Percentiles rank a stretch among this genome's conserved stretches.
Evolutionary conservation across 208 protist species (phyloP).

Genomic region (Acanthamoeba triangularis): DNA sequence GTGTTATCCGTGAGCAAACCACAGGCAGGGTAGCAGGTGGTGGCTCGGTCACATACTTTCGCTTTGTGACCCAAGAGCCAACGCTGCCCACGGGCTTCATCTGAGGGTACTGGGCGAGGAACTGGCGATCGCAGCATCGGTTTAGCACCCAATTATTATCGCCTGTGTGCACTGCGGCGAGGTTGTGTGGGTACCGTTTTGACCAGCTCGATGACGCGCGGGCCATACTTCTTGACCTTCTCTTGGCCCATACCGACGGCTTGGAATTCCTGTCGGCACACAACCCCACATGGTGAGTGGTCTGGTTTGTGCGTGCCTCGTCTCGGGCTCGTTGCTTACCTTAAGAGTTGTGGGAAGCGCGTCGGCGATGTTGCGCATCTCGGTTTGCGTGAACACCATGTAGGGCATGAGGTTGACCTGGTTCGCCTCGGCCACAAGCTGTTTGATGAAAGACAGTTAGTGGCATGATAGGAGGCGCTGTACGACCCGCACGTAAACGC

Average conservation of each 20-base stretch:
- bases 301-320: neutral
- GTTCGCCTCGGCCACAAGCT: neutral
- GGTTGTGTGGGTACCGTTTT: neutral
- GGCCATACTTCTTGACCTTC: conserved; percentile 64
- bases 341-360: neutral
- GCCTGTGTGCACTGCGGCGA: too few relatives aligned
- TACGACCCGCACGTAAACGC: neutral
- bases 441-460: neutral
- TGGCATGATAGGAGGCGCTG: neutral
- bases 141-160: too few relatives aligned
- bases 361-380: conserved; percentile 40
- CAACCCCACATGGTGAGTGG: neutral
- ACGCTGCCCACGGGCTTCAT: conserved; percentile 5
- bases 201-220: conserved; percentile 20
- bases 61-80: conserved; percentile 17
- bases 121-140: neutral
- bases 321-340: neutral
- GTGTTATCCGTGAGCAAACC: neutral
- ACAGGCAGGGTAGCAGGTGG: too few relatives aligned
- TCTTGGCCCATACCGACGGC: conserved; percentile 33
- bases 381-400: conserved; percentile 19
- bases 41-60: neutral
- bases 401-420: conserved; percentile 46
- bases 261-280: conserved; percentile 39
- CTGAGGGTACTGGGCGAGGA: conserved; percentile 13